Base-by-base conservation (phyloP, 768 basidiomycete genomes). In the Phylloporus sp. region DNA sequence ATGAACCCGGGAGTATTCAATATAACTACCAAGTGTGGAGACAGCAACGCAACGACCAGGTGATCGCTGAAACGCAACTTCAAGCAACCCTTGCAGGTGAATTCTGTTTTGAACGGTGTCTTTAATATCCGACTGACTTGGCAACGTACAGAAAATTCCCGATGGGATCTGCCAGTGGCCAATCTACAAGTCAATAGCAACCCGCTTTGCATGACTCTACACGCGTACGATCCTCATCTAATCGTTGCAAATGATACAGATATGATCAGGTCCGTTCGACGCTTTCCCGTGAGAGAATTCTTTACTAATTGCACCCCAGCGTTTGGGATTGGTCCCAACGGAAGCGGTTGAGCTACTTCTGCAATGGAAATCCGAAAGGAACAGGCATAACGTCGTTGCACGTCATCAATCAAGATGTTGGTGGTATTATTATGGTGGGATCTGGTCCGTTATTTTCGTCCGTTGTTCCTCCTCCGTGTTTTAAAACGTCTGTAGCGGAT, bases 11-110 rank as follows among this genome's bases (percentile, higher is more conserved):
- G 2, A 95, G 91, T 58, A 73, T 88, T 28, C 84, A 88, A 57
- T 98, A 95, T 63, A 98, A 97, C 62, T 88, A 95, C 63, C 95
- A 97, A 62, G 82, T 94, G 0, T 98, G 95, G 95, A 78, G 95
- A 56, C 88, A 95, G 59, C 80, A 86, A 56, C 84, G 94, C 46
- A 97, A 97, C 61, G 94, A 97, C 58, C 77, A 82, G 50, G 80
- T 94, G 44, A 75, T 84, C 18, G 68, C 76, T 28, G 83, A 88
- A 61, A 92, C 90, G 5, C 72, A 78, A 49, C 70, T 78, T 13
- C 87, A 93, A 61, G 81, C 85, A 27, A 74, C 80, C n/a, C 68
- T 78, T 42, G 91, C 95, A 6, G 83, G 95, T 91, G 59, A 63
- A 83, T 72, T 20, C 18, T 39, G 12, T 28, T 31, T 35, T 31